phyloP scores from a whole-genome alignment of 2,329 filamentous ascomycete genomes.

The Phialophora macrospora region DNA sequence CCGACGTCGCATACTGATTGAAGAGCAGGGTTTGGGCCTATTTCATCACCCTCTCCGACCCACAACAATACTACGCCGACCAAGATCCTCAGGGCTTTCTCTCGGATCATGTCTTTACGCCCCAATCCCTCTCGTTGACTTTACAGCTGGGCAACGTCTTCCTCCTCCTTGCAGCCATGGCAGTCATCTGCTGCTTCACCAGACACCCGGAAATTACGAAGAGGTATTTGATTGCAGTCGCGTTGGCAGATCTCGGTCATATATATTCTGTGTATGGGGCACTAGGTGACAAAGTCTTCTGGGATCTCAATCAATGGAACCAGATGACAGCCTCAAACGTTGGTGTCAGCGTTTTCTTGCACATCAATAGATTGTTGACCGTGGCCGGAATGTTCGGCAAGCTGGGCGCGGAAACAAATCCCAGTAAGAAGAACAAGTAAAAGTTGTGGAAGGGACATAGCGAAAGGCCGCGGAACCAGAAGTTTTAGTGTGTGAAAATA shows the following conservation, averaged over 20 bases:
- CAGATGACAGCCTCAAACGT: slow-evolving; percentile 75
- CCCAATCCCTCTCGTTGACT: slow-evolving; percentile 60
- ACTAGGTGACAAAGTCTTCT: slow-evolving; percentile 61
- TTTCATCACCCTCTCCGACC: slow-evolving; percentile 58
- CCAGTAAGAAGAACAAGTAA: slow-evolving; percentile 21
- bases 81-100: slow-evolving; percentile 58
- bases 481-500: background rate
- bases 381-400: slow-evolving; percentile 64
- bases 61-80: slow-evolving; percentile 67
- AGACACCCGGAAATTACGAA: slow-evolving; percentile 68
- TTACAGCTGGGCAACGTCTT: slow-evolving; percentile 74
- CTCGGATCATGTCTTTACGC: slow-evolving; percentile 46
- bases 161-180: slow-evolving; percentile 67
- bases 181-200: slow-evolving; percentile 67
- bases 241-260: slow-evolving; percentile 70
- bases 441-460: background rate
- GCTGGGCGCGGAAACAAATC: slow-evolving; percentile 30
- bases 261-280: slow-evolving; percentile 64
- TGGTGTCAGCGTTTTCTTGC: slow-evolving; percentile 65
- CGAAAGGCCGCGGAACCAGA: background rate
- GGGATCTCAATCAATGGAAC: slow-evolving; percentile 67
- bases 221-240: slow-evolving; percentile 69
- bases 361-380: slow-evolving; percentile 62
- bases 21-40: slow-evolving; percentile 61
- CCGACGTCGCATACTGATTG: slow-evolving; percentile 3